Conservation (phyloP, 1,284 basidiomycete genomes). For the Fomitopsis schrenkii region DNA sequence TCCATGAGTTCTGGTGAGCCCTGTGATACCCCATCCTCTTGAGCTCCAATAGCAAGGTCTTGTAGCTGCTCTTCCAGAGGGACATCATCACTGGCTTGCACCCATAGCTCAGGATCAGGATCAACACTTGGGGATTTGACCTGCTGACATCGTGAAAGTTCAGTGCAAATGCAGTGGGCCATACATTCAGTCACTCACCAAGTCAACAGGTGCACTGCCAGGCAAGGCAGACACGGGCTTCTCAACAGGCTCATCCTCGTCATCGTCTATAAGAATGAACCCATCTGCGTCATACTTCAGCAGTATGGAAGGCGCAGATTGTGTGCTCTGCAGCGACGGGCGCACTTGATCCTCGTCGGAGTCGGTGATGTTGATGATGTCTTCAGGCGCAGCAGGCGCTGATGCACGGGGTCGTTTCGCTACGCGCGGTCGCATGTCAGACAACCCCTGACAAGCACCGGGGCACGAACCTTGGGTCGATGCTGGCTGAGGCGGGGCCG, state of each 20-base stretch:
- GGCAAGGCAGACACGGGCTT: background rate
- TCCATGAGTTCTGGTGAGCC: background rate
- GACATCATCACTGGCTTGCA: background rate
- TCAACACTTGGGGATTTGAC: background rate
- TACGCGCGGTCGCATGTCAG: background rate
- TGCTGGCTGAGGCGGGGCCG: background rate
- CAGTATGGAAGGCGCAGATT: background rate
- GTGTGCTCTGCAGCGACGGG: background rate
- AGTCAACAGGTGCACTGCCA: no score
- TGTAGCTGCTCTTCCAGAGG: slow-evolving; percentile 2
- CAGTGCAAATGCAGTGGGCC: no score
- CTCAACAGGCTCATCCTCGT: background rate
- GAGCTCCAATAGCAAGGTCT: background rate
- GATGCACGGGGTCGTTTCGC: background rate
- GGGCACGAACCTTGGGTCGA: background rate
- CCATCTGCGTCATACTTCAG: slow-evolving; percentile 4
- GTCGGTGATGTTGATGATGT: background rate
- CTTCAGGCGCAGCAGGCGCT: background rate
- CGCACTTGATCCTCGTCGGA: background rate
- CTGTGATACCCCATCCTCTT: background rate
- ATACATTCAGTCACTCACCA: no score
- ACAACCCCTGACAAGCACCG: background rate
- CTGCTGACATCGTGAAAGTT: background rate
- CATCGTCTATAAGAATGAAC: slow-evolving; percentile 1
- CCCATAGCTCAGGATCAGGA: background rate